These are phyloP conservation scores for Backusella parvicylindrica DNA, from an alignment of 192 early-diverging fungal genomes.

Conservation along the genomic window DNA sequence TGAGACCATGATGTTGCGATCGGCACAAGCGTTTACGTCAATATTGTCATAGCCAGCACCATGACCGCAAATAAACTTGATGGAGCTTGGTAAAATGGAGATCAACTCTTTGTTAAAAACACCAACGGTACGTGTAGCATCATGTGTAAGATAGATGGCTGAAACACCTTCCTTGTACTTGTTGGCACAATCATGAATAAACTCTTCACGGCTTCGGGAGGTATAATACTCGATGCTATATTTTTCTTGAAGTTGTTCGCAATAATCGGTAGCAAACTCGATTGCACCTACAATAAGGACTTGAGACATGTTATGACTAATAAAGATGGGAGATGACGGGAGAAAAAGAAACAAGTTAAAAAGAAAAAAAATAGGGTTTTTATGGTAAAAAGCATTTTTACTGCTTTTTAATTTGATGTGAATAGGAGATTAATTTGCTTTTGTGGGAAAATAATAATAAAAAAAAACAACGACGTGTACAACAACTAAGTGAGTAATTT, in stretches of 20 bases:
- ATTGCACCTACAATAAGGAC: constrained; percentile 22
- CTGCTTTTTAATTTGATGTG: not conserved
- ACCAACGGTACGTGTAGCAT: constrained; percentile 18
- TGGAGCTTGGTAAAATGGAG: constrained; percentile 14
- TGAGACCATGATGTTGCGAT: constrained; percentile 33
- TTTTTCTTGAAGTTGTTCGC: constrained; percentile 12
- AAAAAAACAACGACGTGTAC: not conserved
- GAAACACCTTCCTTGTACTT: constrained; percentile 25
- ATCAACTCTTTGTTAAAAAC: constrained; percentile 33
- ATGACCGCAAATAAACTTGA: constrained; percentile 21
- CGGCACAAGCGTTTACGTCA: constrained; percentile 33
- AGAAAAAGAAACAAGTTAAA: not conserved
- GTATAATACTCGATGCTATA: constrained; percentile 15
- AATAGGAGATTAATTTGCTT: not conserved
- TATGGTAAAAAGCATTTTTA: not conserved
- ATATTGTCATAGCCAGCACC: constrained; percentile 40
- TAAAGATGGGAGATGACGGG: not conserved
- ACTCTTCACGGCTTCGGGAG: constrained; percentile 17
- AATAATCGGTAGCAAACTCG: constrained; percentile 18
- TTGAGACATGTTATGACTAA: not conserved
- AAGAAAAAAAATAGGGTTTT: not conserved
- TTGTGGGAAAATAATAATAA: not conserved
- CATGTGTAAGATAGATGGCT: constrained; percentile 15
- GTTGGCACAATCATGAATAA: constrained; percentile 21
- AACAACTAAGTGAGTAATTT: not conserved